These are phyloP conservation scores for Eucalyptus sp. DNA, from an alignment of 345 rosid species.

Conservation along the genomic window DNA sequence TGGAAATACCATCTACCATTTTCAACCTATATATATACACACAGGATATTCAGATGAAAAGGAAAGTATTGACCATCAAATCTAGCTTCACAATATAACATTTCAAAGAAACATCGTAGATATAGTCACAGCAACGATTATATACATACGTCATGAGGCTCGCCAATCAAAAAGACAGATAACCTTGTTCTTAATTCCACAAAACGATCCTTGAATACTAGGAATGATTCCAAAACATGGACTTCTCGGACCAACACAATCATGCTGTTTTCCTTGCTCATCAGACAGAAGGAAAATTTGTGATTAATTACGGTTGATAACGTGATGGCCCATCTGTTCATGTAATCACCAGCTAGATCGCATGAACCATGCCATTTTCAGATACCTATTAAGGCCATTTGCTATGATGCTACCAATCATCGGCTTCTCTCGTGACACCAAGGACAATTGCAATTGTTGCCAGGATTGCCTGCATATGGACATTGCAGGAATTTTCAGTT, in stretches of 20 bases:
- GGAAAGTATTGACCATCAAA: background rate
- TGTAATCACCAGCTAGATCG: background rate
- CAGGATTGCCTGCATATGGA: constrained; percentile 17
- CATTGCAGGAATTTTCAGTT: background rate
- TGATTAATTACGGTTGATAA: background rate
- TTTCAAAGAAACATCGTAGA: background rate
- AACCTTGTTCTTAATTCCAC: background rate
- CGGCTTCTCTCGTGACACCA: constrained; percentile 13
- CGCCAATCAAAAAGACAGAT: background rate
- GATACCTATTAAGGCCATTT: too few species aligned
- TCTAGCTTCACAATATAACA: background rate
- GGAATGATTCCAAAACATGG: background rate
- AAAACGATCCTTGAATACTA: background rate
- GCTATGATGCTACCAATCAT: constrained; percentile 5
- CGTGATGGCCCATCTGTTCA: background rate
- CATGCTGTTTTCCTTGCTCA: background rate
- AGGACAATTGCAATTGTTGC: constrained; percentile 19
- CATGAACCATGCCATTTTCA: background rate
- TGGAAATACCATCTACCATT: too few species aligned
- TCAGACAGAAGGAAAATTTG: background rate
- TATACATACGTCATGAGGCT: background rate
- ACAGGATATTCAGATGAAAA: background rate
- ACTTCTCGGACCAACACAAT: background rate
- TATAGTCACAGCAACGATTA: background rate
- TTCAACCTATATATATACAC: background rate